A percentile compares a stretch with the other conserved stretches of the same genome.
Conservation (phyloP, 2,329 filamentous ascomycete species). For the Capronia americana region DNA sequence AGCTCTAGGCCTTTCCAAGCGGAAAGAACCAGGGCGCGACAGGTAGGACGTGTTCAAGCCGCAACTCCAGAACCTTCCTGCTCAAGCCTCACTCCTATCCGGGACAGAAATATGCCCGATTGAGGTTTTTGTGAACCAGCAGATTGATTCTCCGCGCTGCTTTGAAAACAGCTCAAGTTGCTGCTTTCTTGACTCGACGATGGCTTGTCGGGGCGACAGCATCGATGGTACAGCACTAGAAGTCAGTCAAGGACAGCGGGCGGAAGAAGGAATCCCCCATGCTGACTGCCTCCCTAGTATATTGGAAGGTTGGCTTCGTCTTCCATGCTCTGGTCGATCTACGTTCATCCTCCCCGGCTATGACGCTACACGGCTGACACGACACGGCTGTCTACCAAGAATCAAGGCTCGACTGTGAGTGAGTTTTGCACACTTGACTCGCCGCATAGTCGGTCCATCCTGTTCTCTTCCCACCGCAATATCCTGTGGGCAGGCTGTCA, state of each 20-base stretch:
- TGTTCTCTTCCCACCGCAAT: not conserved
- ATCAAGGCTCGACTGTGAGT: not conserved
- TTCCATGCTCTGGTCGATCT: not conserved
- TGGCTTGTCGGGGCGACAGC: not conserved
- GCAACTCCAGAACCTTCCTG: not conserved
- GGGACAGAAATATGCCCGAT: not conserved
- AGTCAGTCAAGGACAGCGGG: not conserved
- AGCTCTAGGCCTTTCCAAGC: not conserved
- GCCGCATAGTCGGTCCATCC: not conserved
- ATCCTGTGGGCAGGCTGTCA: not conserved
- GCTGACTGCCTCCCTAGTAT: not conserved
- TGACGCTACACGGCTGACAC: not conserved
- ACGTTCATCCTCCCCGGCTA: not conserved
- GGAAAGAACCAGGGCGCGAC: not conserved
- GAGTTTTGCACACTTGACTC: not conserved
- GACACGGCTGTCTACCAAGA: not conserved
- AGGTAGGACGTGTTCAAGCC: not conserved
- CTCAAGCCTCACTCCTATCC: not conserved
- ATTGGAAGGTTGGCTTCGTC: not conserved
- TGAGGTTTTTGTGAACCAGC: constrained; percentile 2
- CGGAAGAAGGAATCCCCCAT: not conserved
- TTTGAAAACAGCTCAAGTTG: constrained; percentile 1
- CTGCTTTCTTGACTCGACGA: constrained; percentile 4
- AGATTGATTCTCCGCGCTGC: constrained; percentile 4
- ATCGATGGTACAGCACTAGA: not conserved